Conservation (phyloP, 1,139 yeast genomes). For the Suhomyces maxii region DNA sequence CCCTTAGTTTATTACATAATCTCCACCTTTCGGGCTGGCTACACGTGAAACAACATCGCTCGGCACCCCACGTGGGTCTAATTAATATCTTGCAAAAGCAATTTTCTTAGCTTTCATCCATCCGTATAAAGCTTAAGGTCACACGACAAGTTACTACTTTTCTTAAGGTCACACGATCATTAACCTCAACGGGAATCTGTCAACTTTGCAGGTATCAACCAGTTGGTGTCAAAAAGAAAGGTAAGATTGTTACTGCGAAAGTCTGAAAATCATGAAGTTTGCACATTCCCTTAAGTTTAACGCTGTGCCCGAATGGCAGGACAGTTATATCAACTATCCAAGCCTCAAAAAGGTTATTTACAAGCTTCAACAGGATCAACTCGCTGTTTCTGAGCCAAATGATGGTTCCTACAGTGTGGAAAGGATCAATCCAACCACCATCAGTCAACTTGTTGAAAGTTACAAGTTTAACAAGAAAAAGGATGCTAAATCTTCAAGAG, state of each 20-base stretch:
- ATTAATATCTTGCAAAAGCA: constrained; percentile 6
- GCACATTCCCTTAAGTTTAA: constrained; percentile 73
- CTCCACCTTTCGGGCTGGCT: too few species aligned
- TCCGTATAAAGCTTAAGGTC: constrained; percentile 7
- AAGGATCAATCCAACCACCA: constrained; percentile 23
- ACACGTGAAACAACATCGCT: background rate
- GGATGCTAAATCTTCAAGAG: background rate
- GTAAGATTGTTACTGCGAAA: too few species aligned
- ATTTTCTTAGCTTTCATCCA: constrained; percentile 1
- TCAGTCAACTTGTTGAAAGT: constrained; percentile 29
- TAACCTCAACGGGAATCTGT: constrained; percentile 7
- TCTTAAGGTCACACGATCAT: constrained; percentile 9
- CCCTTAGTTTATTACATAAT: too few species aligned
- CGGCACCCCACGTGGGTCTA: constrained; percentile 12
- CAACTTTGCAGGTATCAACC: background rate
- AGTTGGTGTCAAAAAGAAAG: background rate
- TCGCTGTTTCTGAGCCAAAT: constrained; percentile 20
- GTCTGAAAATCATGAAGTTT: constrained; percentile 56
- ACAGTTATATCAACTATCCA: constrained; percentile 64
- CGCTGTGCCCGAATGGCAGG: constrained; percentile 81
- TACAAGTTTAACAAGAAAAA: constrained; percentile 9
- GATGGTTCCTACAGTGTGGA: constrained; percentile 27
- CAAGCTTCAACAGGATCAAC: constrained; percentile 41
- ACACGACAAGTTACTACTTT: constrained; percentile 6
- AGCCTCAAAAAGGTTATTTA: constrained; percentile 63